Evolutionary conservation across 306 rosid genomes (phyloP), one percentile per base, ranked within the genome.

Genomic region (Cicer judaicum): DNA sequence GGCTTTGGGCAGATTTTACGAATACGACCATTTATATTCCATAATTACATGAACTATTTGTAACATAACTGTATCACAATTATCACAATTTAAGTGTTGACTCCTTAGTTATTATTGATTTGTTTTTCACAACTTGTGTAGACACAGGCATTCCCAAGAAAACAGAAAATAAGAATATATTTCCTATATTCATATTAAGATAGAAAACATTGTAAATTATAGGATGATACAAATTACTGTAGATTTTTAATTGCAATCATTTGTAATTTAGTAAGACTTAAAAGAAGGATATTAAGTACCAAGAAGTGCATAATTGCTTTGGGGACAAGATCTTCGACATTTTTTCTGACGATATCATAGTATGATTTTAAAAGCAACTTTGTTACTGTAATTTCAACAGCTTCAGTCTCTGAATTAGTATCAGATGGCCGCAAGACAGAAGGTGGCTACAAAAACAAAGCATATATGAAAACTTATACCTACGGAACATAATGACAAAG

Each of bases 261-360:
- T 70, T 50, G 57, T 11, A 59, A 53, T 54, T 70, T 73, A 49
- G 57, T 7, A 59, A 53, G 57, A 46, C 41, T 13, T 44, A 73
- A 29, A 47, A 52, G 64, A 68, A 81, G 73, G 16, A 79, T 64
- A 54, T 62, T 80, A 63, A 76, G 75, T 94, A 94, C 99, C 97
- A 94, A 78, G 96, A 94, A 94, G 82, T 94, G 96, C 97, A 94
- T 94, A 60, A 94, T 94, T 62, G 93, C 90, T 90, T 94, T 94
- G 40, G 99, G 99, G 74, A 94, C 79, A 60, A 79, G 44, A 84
- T 94, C 99, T 84, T 94, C 93, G 19, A 90, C 84, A 77, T 90
- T 94, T 85, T 92, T 92, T 82, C 99, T 86, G 77, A 92, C 99
- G 77, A 94, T 89, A 85, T 89, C 98, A 77, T 92, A 94, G 85